phyloP scores from a whole-genome alignment of 345 rosid species.

The Lumnitzera littorea region DNA sequence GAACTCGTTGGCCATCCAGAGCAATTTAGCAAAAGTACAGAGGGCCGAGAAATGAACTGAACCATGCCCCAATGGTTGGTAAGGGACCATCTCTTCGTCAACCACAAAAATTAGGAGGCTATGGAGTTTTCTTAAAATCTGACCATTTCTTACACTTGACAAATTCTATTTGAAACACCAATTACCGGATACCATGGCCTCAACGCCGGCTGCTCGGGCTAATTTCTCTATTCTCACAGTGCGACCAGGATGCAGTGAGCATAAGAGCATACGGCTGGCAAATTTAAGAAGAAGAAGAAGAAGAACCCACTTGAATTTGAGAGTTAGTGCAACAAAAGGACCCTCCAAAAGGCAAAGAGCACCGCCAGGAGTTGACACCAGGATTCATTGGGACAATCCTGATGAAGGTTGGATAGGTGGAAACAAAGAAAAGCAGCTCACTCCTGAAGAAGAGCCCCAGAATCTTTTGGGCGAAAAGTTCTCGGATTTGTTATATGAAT shows the following conservation, averaged over 20 bases:
- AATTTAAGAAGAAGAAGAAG: not conserved
- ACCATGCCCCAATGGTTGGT: too few relatives aligned
- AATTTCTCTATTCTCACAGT: not conserved
- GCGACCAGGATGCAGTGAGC: not conserved
- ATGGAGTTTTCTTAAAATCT: too few relatives aligned
- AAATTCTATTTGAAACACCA: too few relatives aligned
- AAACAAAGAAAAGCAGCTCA: slow-evolving; percentile 1
- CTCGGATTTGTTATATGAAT: slow-evolving; percentile 65
- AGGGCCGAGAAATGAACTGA: too few relatives aligned
- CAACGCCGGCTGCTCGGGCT: not conserved
- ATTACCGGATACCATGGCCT: slow-evolving; percentile 1
- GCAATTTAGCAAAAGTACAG: too few relatives aligned
- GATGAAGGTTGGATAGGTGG: slow-evolving; percentile 96
- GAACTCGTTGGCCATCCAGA: too few relatives aligned
- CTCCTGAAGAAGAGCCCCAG: slow-evolving; percentile 27
- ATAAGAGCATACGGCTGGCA: too few relatives aligned
- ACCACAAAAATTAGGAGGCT: too few relatives aligned
- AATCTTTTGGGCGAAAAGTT: slow-evolving; percentile 48
- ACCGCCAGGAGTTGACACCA: slow-evolving; percentile 77
- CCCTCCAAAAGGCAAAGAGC: slow-evolving; percentile 19
- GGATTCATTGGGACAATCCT: slow-evolving; percentile 82
- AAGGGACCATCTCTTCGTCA: too few relatives aligned
- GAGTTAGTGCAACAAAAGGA: slow-evolving; percentile 9
- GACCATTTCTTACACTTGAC: too few relatives aligned
- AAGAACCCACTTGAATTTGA: not conserved